phyloP scores from a whole-genome alignment of 139 green algal species.

The Chlamydomonas sp. region DNA sequence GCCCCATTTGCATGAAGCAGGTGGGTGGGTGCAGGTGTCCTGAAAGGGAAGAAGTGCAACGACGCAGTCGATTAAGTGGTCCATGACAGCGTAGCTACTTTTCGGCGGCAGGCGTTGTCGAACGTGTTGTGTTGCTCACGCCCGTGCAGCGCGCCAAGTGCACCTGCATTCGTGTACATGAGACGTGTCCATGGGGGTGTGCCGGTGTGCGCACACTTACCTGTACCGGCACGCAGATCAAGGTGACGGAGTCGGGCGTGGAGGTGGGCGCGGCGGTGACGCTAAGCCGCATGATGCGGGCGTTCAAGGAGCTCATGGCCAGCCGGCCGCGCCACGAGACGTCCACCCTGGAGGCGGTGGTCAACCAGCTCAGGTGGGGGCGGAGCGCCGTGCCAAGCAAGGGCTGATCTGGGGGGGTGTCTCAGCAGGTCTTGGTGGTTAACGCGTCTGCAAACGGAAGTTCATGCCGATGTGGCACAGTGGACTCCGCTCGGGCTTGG shows the following conservation, averaged over 20 bases:
- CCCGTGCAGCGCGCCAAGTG: no score
- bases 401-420: slow-evolving; percentile 58
- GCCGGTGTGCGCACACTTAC: no score
- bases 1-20: no score
- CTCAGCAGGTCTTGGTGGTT: not conserved
- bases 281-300: slow-evolving; percentile 73
- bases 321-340: slow-evolving; percentile 57
- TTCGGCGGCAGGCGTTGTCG: not conserved
- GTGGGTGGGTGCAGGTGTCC: no score
- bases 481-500: no score
- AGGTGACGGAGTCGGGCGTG: slow-evolving; percentile 65
- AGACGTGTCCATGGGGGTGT: no score
- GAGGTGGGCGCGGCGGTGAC: slow-evolving; percentile 82
- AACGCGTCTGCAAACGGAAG: no score
- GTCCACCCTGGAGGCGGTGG: slow-evolving; percentile 71
- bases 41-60: no score
- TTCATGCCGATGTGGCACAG: no score
- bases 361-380: slow-evolving; percentile 87
- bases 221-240: slow-evolving; percentile 42
- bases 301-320: slow-evolving; percentile 56
- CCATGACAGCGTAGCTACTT: not conserved
- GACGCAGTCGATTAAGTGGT: not conserved
- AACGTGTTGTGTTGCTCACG: not conserved
- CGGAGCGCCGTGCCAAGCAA: slow-evolving; percentile 34
- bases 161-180: no score